These are phyloP conservation scores for Fusarium devonianum DNA, from an alignment of 2,329 filamentous ascomycete species.

Conservation along the genomic window DNA sequence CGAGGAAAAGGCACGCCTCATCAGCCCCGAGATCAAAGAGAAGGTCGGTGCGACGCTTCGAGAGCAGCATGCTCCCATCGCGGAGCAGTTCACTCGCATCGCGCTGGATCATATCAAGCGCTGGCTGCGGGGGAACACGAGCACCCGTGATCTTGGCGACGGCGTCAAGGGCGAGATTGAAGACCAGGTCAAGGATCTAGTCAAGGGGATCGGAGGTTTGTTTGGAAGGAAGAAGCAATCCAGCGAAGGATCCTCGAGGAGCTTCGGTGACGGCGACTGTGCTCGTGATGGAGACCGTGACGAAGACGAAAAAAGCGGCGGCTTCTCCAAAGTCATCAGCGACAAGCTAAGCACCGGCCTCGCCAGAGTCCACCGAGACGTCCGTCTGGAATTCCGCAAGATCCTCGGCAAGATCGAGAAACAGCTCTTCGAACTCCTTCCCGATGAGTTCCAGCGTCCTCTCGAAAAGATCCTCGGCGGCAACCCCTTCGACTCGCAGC, in stretches of 20 bases:
- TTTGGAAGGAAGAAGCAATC: conserved; percentile 50
- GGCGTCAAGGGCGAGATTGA: conserved; percentile 54
- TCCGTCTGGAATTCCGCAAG: conserved; percentile 56
- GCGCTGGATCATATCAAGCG: conserved; percentile 56
- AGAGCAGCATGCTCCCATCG: conserved; percentile 53
- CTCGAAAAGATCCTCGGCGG: conserved; percentile 56
- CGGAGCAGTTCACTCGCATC: conserved; percentile 55
- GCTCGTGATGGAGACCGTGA: conserved; percentile 39
- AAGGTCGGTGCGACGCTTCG: conserved; percentile 50
- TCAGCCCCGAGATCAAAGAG: conserved; percentile 57
- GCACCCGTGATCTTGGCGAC: conserved; percentile 51
- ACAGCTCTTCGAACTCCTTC: conserved; percentile 54
- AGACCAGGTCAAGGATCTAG: conserved; percentile 54
- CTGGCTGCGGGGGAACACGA: conserved; percentile 54
- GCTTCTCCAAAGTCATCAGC: conserved; percentile 56
- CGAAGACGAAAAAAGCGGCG: conserved; percentile 43
- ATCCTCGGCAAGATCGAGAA: conserved; percentile 54
- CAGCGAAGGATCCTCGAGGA: conserved; percentile 44
- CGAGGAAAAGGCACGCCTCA: conserved; percentile 54
- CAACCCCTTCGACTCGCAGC: conserved; percentile 54
- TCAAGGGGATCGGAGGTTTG: conserved; percentile 52
- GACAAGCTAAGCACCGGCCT: conserved; percentile 56
- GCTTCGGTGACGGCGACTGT: conserved; percentile 41
- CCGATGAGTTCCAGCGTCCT: conserved; percentile 52
- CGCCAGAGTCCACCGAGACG: conserved; percentile 53